Evolutionary conservation across 1,139 yeast genomes (phyloP), one percentile per base, ranked within the genome.

Genomic region (Spathaspora sp.): DNA sequence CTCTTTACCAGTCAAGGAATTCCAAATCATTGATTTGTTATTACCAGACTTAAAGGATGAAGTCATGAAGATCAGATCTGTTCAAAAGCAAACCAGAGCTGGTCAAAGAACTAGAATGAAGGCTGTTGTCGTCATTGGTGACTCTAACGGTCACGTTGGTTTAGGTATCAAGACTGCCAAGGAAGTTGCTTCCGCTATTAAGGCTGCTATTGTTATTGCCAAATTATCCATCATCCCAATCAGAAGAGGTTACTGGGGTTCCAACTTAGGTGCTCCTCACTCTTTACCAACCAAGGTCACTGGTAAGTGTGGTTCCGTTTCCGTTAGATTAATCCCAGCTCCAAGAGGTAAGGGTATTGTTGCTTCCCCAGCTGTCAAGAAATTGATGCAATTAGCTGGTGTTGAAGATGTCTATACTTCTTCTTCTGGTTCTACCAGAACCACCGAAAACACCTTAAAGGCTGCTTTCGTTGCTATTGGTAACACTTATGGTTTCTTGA

Each of bases 211-310:
- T 82, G 84, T 89, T 82, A 91, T 93, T 74, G 99, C 99, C 76
- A 93, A 93, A 86, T 86, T 93, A 72, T 87, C 97, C 62, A 88
- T 93, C 77, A 90, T 95, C 74, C 99, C 99, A 74, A 93, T 95
- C 82, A 91, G 99, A 86, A 90, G 99, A 86, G 99, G 99, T 84
- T 93, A 93, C 93, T 93, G 99, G 99, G 99, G 99, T 81, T 79
- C 96, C 76, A 89, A 89, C 84, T 89, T 93, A 78, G 99, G 99
- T 86, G 86, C 89, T 78, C 99, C 99, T 72, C 99, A 93, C 88
- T 89, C 99, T 62, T 86, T 93, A 74, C 95, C 97, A 70, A 80
- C 86, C 81, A 93, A 93, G 90, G 89, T 91, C 72, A 87, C 98
- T 62, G 98, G 98, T 84, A 91, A 90, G 89, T 91, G 97, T 84